Base-by-base conservation (phyloP, 768 basidiomycete genomes). In the Podaxis pistillaris region DNA sequence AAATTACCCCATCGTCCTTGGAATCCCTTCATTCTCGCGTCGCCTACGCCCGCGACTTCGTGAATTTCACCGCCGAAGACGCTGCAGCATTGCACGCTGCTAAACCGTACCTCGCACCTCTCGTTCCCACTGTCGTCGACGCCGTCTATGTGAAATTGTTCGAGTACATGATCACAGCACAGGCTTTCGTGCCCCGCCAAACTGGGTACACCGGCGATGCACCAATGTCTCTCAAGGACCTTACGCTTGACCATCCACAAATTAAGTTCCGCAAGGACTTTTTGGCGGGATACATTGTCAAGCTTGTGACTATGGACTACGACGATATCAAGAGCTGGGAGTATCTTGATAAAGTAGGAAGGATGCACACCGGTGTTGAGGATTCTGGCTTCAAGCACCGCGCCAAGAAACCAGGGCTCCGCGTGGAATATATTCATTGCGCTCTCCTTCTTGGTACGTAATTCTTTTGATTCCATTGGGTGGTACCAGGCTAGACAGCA, bases 241-340 rank as follows among this genome's bases (percentile, higher is more conserved):
- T 83, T 1, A 74, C 68, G 17, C 65, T 74, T 9, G 78, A 78
- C 8, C 79, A 79, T 65, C 78, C 81, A 1, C 81, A 82, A 63
- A 77, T 83, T 63, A 76, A 74, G 46, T 82, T 80, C 69, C 74
- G 82, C 52, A 82, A 79, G 68, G 76, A 76, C 64, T 73, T 75
- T 66, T 57, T 74, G 59, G 73, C 72, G 49, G 61, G 68, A n/a
- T 76, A 77, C 54, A 63, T 75, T 2, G 69, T 68, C 41, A 75
- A 77, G 63, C 58, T 78, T n/a, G 72, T 82, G 22, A 77, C 80
- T 6, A 71, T 81, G 67, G 79, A 83, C 67, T 83, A 81, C 64
- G 69, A 75, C 0, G 73, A 75, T 26, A 69, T 70, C 2, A 73
- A 74, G 58, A 77, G 75, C 8, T 82, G 79, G 80, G 77, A 79